Conservation (phyloP, 495 filamentous ascomycete species). For the Penicillium egyptiacum region DNA sequence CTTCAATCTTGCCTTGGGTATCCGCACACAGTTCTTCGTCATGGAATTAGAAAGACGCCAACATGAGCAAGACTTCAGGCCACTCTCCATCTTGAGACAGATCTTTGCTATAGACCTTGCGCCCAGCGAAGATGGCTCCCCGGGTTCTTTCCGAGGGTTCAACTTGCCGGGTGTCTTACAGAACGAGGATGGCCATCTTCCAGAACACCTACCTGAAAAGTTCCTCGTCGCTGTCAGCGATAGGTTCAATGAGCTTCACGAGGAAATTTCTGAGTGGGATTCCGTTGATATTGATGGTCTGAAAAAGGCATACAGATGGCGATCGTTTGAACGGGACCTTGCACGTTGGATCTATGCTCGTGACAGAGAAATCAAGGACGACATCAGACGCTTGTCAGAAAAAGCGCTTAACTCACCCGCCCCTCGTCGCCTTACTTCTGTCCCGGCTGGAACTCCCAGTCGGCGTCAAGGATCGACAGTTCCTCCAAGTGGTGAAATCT, state of each 20-base stretch:
- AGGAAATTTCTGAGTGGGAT: constrained; percentile 24
- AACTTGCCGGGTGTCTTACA: constrained; percentile 23
- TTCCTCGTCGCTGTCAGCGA: constrained; percentile 34
- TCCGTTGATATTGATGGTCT: constrained; percentile 27
- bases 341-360: constrained; percentile 38
- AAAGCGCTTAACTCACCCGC: background rate
- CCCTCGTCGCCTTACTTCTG: constrained; percentile 3
- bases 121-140: constrained; percentile 18
- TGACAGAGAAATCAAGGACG: constrained; percentile 33
- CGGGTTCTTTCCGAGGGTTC: constrained; percentile 37
- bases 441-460: background rate
- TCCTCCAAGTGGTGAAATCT: background rate
- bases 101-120: constrained; percentile 31
- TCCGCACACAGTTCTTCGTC: constrained; percentile 42
- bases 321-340: constrained; percentile 29
- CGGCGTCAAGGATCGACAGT: background rate
- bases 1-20: constrained; percentile 40
- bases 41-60: constrained; percentile 32
- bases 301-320: constrained; percentile 33
- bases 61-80: constrained; percentile 28
- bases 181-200: constrained; percentile 36
- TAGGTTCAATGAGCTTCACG: constrained; percentile 34
- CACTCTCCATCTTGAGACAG: constrained; percentile 23
- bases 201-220: constrained; percentile 32
- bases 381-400: constrained; percentile 12